Percentiles rank a stretch among this genome's conserved stretches.
Evolutionary conservation across 768 basidiomycete genomes (phyloP).

Genomic region (Pluteus cervinus): DNA sequence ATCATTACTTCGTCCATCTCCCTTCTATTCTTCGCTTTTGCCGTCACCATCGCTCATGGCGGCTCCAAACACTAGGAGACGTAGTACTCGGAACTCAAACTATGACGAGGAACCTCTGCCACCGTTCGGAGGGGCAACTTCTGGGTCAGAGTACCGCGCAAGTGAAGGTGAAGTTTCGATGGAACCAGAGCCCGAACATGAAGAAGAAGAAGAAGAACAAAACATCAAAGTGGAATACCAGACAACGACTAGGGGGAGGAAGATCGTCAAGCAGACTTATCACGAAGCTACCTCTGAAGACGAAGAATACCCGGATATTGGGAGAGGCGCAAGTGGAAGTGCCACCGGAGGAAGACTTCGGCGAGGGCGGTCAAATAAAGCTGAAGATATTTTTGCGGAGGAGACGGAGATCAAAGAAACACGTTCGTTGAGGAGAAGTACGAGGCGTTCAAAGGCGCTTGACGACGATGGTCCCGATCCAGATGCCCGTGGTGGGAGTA

Average conservation of each 20-base stretch:
- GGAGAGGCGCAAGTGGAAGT: slow-evolving; percentile 8
- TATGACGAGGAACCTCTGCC: too few relatives aligned
- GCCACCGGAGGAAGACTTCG: slow-evolving; percentile 8
- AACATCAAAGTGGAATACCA: slow-evolving; percentile 18
- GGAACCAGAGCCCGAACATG: slow-evolving; percentile 21
- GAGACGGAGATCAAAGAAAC: slow-evolving; percentile 10
- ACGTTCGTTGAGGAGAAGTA: slow-evolving; percentile 22
- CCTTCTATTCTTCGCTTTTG: too few relatives aligned
- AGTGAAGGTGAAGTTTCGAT: slow-evolving; percentile 43
- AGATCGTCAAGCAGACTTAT: slow-evolving; percentile 30
- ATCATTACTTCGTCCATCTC: too few relatives aligned
- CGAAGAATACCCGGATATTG: slow-evolving; percentile 9
- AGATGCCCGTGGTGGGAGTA: too few relatives aligned
- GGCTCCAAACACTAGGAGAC: too few relatives aligned
- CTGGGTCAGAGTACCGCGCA: slow-evolving; percentile 45
- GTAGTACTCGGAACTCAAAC: too few relatives aligned
- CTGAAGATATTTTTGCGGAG: neutral
- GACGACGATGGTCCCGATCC: slow-evolving; percentile 7
- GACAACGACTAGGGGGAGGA: slow-evolving; percentile 34
- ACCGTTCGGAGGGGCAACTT: too few relatives aligned
- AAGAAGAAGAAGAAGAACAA: slow-evolving; percentile 23
- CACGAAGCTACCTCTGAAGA: slow-evolving; percentile 21
- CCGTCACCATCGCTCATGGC: too few relatives aligned
- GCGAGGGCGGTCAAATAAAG: slow-evolving; percentile 1
- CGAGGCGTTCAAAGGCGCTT: slow-evolving; percentile 11